These are phyloP conservation scores for Rhizopogon rudus DNA, from an alignment of 768 basidiomycete genomes.

Conservation along the genomic window DNA sequence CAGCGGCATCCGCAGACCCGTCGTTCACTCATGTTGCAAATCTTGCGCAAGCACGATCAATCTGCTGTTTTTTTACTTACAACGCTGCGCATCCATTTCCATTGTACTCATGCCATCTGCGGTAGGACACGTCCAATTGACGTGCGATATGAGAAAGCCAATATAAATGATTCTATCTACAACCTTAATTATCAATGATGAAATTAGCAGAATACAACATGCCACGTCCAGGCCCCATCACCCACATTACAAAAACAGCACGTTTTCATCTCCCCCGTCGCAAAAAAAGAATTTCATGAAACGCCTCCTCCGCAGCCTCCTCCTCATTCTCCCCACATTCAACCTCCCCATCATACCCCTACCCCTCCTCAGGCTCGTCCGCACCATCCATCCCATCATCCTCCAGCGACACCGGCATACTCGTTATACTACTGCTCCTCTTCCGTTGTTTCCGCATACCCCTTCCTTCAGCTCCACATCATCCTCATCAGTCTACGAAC, in stretches of 20 bases:
- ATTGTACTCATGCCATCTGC: no score
- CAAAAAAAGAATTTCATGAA: conserved; percentile 78
- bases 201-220: not conserved
- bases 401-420: conserved; percentile 84
- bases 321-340: conserved; percentile 46
- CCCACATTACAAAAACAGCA: conserved; percentile 49
- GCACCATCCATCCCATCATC: conserved; percentile 48
- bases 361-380: conserved; percentile 21
- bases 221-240: not conserved
- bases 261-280: conserved; percentile 81
- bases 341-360: conserved; percentile 28
- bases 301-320: conserved; percentile 65
- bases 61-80: no score
- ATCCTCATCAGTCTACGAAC: conserved; percentile 44
- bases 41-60: no score
- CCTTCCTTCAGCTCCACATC: conserved; percentile 38
- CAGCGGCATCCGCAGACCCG: no score
- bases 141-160: not conserved
- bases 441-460: conserved; percentile 33
- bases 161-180: not conserved
- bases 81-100: no score
- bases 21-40: no score
- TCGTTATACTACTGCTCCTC: conserved; percentile 65
- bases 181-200: not conserved
- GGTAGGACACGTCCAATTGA: not conserved